Evolutionary conservation across 2,329 filamentous ascomycete species (phyloP).

Genomic region (Emergomyces africanus): DNA sequence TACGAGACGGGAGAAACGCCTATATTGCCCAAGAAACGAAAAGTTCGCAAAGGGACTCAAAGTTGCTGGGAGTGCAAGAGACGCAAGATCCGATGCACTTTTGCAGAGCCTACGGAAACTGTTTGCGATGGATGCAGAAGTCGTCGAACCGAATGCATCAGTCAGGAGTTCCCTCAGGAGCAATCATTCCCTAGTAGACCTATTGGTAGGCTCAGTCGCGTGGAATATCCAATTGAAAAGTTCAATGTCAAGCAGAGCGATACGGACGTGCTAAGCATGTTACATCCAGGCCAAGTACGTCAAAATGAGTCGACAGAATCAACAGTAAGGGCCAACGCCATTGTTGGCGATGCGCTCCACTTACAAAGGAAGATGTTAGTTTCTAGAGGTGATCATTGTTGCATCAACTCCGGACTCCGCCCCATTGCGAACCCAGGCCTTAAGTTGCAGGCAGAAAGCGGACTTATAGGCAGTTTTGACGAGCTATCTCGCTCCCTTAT

Average conservation of each 20-base stretch:
- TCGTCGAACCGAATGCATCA: conserved; percentile 24
- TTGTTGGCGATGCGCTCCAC: neutral
- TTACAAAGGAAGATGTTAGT: neutral
- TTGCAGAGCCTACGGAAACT: conserved; percentile 10
- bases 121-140: conserved; percentile 19
- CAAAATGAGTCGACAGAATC: neutral
- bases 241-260: conserved; percentile 28
- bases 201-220: conserved; percentile 32
- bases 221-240: conserved; percentile 37
- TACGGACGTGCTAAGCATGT: conserved; percentile 10
- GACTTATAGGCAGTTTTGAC: conserved; percentile 8
- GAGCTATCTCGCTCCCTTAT: conserved; percentile 22
- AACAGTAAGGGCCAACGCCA: neutral
- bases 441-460: neutral
- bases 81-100: conserved; percentile 23
- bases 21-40: conserved; percentile 11
- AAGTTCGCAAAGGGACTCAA: conserved; percentile 24
- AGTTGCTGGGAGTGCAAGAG: conserved; percentile 23
- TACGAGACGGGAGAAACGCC: neutral
- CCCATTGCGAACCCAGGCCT: neutral
- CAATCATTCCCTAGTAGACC: conserved; percentile 10
- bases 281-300: neutral
- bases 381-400: neutral
- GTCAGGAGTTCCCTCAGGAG: conserved; percentile 37
- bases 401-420: neutral